A percentile compares a stretch with the other conserved stretches of the same genome.
phyloP scores from a whole-genome alignment of 2,329 filamentous ascomycete species.

The Metarhizium rileyi region DNA sequence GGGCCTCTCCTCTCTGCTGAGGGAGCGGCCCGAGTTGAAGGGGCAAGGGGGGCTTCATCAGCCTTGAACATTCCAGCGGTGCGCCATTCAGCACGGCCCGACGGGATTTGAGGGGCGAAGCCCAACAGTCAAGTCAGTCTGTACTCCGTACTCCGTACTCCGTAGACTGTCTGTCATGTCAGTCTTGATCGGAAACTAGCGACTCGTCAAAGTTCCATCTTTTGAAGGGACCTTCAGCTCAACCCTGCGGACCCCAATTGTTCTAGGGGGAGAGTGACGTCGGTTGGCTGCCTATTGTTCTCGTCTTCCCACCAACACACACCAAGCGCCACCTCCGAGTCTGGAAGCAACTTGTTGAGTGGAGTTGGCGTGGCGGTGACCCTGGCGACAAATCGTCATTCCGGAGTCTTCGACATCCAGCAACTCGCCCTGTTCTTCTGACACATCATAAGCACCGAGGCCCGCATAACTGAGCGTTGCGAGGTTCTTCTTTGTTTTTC shows the following conservation, averaged over 20 bases:
- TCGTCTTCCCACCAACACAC: not conserved
- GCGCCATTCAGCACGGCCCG: not conserved
- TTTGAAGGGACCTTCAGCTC: not conserved
- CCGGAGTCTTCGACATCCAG: not conserved
- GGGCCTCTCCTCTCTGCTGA: not conserved
- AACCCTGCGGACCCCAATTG: not conserved
- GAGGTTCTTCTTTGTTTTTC: not conserved
- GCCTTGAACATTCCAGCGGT: not conserved
- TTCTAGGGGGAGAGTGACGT: constrained; percentile 6
- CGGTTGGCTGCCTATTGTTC: constrained; percentile 2
- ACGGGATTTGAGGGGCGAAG: constrained; percentile 1
- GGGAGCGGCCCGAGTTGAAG: not conserved
- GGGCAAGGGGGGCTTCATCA: too few relatives aligned
- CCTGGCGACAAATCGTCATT: constrained; percentile 11
- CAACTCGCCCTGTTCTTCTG: not conserved
- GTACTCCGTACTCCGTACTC: too few relatives aligned
- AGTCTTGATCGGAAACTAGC: not conserved
- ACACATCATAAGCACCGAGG: not conserved
- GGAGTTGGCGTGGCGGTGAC: constrained; percentile 2
- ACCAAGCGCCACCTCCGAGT: not conserved
- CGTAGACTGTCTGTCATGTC: too few relatives aligned
- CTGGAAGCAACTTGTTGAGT: too few relatives aligned
- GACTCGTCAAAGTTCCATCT: constrained; percentile 2
- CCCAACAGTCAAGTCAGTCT: not conserved
- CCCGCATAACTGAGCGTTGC: not conserved